These are phyloP conservation scores for Penicillium capsulatum DNA, from an alignment of 2,329 filamentous ascomycete genomes.

Conservation along the genomic window DNA sequence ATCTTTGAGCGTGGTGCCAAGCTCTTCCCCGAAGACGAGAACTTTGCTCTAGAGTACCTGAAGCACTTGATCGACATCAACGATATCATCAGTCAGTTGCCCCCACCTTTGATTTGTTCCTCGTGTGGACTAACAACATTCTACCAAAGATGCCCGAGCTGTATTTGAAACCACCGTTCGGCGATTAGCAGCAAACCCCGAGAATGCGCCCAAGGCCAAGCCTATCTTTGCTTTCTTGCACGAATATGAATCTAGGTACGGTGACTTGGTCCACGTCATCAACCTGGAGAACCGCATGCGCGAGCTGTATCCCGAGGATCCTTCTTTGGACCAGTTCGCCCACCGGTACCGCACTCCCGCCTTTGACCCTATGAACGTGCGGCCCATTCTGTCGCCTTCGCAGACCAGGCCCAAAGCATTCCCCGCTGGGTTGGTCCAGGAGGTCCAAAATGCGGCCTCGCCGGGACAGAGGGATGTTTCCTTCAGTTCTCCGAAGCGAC, in stretches of 20 bases:
- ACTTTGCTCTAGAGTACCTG: slow-evolving; percentile 90
- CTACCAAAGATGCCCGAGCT: slow-evolving; percentile 71
- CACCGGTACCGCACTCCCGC: slow-evolving; percentile 67
- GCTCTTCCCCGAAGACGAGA: slow-evolving; percentile 88
- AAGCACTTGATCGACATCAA: slow-evolving; percentile 91
- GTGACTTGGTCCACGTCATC: slow-evolving; percentile 83
- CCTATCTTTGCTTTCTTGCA: slow-evolving; percentile 88
- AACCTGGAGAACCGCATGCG: slow-evolving; percentile 90
- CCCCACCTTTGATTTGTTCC: neutral
- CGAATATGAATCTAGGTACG: slow-evolving; percentile 89
- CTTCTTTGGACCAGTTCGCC: slow-evolving; percentile 68
- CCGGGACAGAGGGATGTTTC: slow-evolving; percentile 35
- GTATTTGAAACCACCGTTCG: slow-evolving; percentile 94
- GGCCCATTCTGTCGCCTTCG: slow-evolving; percentile 75
- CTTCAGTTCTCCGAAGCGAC: slow-evolving; percentile 50
- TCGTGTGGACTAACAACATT: slow-evolving; percentile 17
- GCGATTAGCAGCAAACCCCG: slow-evolving; percentile 71
- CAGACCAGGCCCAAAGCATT: slow-evolving; percentile 66
- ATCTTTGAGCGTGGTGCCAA: slow-evolving; percentile 94
- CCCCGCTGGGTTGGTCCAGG: slow-evolving; percentile 21
- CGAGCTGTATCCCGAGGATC: slow-evolving; percentile 87
- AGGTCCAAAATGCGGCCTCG: slow-evolving; percentile 34
- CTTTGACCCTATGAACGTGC: slow-evolving; percentile 79
- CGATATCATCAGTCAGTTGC: slow-evolving; percentile 78
- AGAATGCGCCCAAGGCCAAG: slow-evolving; percentile 70